Base-by-base conservation (phyloP, 2,329 filamentous ascomycete species). In the Pleoardoris graminearum region DNA sequence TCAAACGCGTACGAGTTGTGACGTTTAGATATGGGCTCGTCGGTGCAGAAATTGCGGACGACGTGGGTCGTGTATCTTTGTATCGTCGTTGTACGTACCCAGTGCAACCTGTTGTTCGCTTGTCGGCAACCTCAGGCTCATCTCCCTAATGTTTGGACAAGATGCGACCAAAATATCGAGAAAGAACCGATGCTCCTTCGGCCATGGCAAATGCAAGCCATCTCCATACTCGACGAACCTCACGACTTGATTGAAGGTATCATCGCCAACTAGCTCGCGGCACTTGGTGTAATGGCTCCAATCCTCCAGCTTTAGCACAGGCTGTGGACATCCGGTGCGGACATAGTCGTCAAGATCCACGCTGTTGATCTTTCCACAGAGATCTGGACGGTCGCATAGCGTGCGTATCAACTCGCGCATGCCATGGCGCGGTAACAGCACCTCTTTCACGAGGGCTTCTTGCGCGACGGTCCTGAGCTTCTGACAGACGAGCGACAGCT, bases 321-420 rank as follows among this genome's bases (percentile, higher is more conserved):
- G 21, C 14, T 43, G 23, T 4, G 30, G 36, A 25, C 46, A 17
- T 23, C 50, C 47, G 12, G 30, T 16, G 50, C 8, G 41, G 39
- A 14, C 11, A 27, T 55, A 63, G 32, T 59, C 55, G 19, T 57
- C 56, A 3, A 65, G 41, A 39, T 61, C 49, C 14, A 60, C 41
- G 23, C 33, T 48, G 7, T 42, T 45, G 30, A 65, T 51, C 17
- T 58, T 58, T 4, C 14, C 16, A 11, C 44, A 50, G 3, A 61
- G 54, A 17, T 53, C 48, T 12, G 51, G 51, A 12, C 50, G 53
- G 16, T 30, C 21, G 33, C 36, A 30, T 12, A 63, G 49, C 39
- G 49, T 49, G 16, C 48, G 27, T 7, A 63, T 41, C 14, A 60
- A 52, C 8, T 49, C 43, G 36, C 43, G 50, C 25, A 61, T 59